Evolutionary conservation across 2,329 filamentous ascomycete species (phyloP).

Genomic region (Colletotrichum sp.): DNA sequence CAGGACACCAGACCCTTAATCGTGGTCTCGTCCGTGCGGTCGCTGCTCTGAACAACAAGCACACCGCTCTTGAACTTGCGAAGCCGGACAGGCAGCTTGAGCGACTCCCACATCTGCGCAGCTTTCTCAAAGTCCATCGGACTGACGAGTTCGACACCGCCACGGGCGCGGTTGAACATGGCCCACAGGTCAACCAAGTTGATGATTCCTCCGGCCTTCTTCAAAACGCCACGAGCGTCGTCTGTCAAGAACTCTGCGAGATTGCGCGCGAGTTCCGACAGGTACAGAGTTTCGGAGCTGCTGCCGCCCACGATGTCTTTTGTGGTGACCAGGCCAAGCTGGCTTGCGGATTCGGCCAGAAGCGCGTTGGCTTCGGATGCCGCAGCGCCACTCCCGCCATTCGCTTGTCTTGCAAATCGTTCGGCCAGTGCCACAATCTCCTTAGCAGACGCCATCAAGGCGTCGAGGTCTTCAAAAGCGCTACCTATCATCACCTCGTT

Average conservation of each 20-base stretch:
- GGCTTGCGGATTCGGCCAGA: slow-evolving; percentile 80
- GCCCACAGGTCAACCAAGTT: slow-evolving; percentile 92
- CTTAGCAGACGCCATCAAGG: slow-evolving; percentile 96
- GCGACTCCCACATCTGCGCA: slow-evolving; percentile 83
- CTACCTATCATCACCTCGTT: slow-evolving; percentile 92
- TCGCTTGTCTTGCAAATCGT: slow-evolving; percentile 75
- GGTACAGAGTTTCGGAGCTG: slow-evolving; percentile 81
- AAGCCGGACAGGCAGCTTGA: slow-evolving; percentile 85
- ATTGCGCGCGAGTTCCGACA: slow-evolving; percentile 85
- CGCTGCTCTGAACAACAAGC: slow-evolving; percentile 88
- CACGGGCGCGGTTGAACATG: slow-evolving; percentile 90
- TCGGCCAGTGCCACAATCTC: slow-evolving; percentile 95
- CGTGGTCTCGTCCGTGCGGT: slow-evolving; percentile 90
- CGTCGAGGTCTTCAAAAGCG: slow-evolving; percentile 95
- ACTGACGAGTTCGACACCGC: slow-evolving; percentile 92
- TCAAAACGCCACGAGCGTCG: slow-evolving; percentile 78
- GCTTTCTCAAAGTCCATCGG: slow-evolving; percentile 92
- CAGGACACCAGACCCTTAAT: slow-evolving; percentile 77
- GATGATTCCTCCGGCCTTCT: slow-evolving; percentile 84
- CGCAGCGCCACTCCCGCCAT: slow-evolving; percentile 62
- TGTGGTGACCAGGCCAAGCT: slow-evolving; percentile 88
- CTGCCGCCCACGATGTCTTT: slow-evolving; percentile 87
- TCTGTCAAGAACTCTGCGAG: slow-evolving; percentile 90
- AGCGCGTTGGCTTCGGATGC: slow-evolving; percentile 75
- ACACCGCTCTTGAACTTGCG: slow-evolving; percentile 91